Percentiles rank a stretch among this genome's conserved stretches.
Conservation (phyloP, 2,329 filamentous ascomycete species). For the Stagonosporopsis chrysanthemi region DNA sequence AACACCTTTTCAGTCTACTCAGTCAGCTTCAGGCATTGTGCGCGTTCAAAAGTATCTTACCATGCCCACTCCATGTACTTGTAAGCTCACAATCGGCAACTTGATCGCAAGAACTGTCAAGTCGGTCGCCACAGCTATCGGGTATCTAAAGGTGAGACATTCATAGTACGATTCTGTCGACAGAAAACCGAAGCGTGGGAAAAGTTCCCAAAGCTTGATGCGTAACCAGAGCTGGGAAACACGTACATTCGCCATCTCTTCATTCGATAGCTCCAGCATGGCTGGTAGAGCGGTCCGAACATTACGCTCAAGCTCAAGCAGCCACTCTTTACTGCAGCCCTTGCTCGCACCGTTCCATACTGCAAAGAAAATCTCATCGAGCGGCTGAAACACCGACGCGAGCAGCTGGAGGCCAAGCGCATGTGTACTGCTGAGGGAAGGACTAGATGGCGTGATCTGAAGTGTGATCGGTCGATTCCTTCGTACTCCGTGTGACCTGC, state of each 20-base stretch:
- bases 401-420: slow-evolving; percentile 62
- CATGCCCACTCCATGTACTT: slow-evolving; percentile 42
- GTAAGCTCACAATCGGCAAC: slow-evolving; percentile 31
- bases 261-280: slow-evolving; percentile 60
- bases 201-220: slow-evolving; percentile 69
- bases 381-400: slow-evolving; percentile 69
- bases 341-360: slow-evolving; percentile 71
- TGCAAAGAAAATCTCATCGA: slow-evolving; percentile 69
- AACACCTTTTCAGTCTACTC: slow-evolving; percentile 38
- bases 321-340: slow-evolving; percentile 65
- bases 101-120: slow-evolving; percentile 55
- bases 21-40: slow-evolving; percentile 11
- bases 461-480: slow-evolving; percentile 74
- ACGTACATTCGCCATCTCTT: slow-evolving; percentile 63
- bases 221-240: slow-evolving; percentile 72
- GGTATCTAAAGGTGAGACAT: slow-evolving; percentile 68
- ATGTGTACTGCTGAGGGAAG: slow-evolving; percentile 69
- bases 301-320: slow-evolving; percentile 68
- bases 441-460: slow-evolving; percentile 72
- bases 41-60: slow-evolving; percentile 12
- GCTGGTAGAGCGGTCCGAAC: slow-evolving; percentile 63
- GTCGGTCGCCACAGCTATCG: slow-evolving; percentile 69
- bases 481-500: slow-evolving; percentile 73
- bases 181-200: slow-evolving; percentile 62
- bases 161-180: slow-evolving; percentile 58